Evolutionary conservation across 495 filamentous ascomycete genomes (phyloP), one percentile per base, ranked within the genome.

Genomic region (Filosporella fistucella): DNA sequence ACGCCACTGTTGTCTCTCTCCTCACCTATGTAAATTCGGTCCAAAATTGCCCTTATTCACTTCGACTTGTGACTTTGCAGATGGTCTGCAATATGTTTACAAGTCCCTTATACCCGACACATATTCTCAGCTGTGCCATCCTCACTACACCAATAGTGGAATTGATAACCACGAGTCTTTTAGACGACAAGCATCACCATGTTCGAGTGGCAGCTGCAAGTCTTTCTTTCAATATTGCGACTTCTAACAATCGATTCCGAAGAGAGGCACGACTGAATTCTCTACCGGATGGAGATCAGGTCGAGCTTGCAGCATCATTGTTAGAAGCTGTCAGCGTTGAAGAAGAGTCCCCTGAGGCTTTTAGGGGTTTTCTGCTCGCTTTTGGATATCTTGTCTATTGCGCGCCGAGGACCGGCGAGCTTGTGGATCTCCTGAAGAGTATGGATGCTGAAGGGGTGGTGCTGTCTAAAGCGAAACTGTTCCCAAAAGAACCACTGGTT

Each of bases 171-270:
- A 67, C 68, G 7, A 74, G 71, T 47, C 68, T 84, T 37, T 68
- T 81, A 4, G 77, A 82, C 40, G 69, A 68, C 23, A 62, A 59
- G 18, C 78, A 81, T 48, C 61, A 56, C 42, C 73, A 67, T 37
- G 59, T 75, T 10, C 82, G 91, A 24, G 86, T 89, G 12, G 85
- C 88, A 5, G 88, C 90, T 0, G 76, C 89, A 13, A 85, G 84
- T 1, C 66, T 96, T n/a, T 77, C 86, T 1, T 91, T 91, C 65
- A 95, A 96, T 49, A 62, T 97, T 3, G 77, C 88, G 0, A 64
- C 76, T 8, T 72, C 81, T 8, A 88, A 90, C 56, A 81, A 83
- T 58, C 75, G 76, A 38, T 66, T 75, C 29, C 78, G 89, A 20
- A 71, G 73, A 14, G 71, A 76, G 14, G 71, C 75, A 7, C 61